Conservation (phyloP, 768 basidiomycete genomes). For the Trametes punicea region DNA sequence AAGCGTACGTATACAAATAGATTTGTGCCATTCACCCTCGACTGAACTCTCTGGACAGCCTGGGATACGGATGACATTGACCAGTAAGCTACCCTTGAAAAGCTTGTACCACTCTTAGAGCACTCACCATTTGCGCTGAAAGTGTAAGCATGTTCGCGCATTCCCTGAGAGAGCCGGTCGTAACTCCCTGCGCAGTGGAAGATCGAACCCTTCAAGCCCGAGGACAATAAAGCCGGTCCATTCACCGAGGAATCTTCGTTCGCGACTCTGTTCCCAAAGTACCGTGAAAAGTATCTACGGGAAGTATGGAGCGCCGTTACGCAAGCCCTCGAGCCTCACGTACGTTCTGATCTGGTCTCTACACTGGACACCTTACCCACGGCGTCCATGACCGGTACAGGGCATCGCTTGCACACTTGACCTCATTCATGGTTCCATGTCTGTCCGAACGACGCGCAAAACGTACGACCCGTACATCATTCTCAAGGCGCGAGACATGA, state of each 20-base stretch:
- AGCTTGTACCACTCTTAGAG: not conserved
- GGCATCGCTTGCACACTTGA: conserved; percentile 90
- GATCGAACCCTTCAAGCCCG: conserved; percentile 70
- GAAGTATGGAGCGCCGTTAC: conserved; percentile 95
- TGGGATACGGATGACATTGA: conserved; percentile 99
- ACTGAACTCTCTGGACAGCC: conserved; percentile 46
- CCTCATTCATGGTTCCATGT: conserved; percentile 95
- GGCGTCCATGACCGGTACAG: conserved; percentile 35
- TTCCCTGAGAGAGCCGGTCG: not conserved
- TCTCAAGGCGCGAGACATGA: conserved; percentile 92
- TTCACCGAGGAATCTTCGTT: conserved; percentile 97
- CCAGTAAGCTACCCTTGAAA: conserved; percentile 63
- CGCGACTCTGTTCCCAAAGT: conserved; percentile 97
- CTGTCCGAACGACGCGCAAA: conserved; percentile 94
- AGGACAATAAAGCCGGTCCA: conserved; percentile 76
- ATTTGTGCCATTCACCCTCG: not conserved
- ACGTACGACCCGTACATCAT: conserved; percentile 96
- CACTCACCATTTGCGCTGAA: conserved; percentile 8
- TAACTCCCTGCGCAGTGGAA: conserved; percentile 56
- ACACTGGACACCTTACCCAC: not conserved
- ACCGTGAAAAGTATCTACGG: conserved; percentile 93
- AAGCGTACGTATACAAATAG: conserved; percentile 65
- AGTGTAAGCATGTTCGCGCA: conserved; percentile 29
- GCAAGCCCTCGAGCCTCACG: conserved; percentile 75
- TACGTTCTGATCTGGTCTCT: conserved; percentile 31